Percentiles rank a stretch among this genome's conserved stretches.
phyloP scores from a whole-genome alignment of 495 filamentous ascomycete species.

The Trichoderma parareesei region DNA sequence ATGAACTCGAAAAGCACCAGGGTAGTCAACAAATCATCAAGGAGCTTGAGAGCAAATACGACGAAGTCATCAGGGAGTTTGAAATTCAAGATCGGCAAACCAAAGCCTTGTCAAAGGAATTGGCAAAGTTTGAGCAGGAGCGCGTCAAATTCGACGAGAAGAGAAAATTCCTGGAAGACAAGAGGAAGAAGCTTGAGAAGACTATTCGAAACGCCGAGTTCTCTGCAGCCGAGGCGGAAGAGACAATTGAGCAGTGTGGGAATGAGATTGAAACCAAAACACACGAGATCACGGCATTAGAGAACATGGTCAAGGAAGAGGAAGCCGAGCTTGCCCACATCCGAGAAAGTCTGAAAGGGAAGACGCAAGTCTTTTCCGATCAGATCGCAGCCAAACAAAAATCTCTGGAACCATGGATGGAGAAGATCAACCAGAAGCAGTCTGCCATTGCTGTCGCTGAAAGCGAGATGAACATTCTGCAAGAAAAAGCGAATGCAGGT shows the following conservation, averaged over 20 bases:
- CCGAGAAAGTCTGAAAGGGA: slow-evolving; percentile 80
- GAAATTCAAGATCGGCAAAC: slow-evolving; percentile 75
- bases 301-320: slow-evolving; percentile 64
- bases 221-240: slow-evolving; percentile 63
- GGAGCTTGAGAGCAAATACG: slow-evolving; percentile 76
- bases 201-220: slow-evolving; percentile 55
- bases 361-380: slow-evolving; percentile 89
- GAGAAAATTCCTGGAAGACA: slow-evolving; percentile 79
- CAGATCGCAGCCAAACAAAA: slow-evolving; percentile 89
- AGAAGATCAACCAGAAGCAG: slow-evolving; percentile 91
- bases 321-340: slow-evolving; percentile 75
- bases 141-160: slow-evolving; percentile 96
- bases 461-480: slow-evolving; percentile 84
- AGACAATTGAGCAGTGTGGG: slow-evolving; percentile 65
- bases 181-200: slow-evolving; percentile 94
- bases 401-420: slow-evolving; percentile 90
- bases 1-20: slow-evolving; percentile 83
- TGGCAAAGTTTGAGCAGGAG: slow-evolving; percentile 89
- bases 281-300: slow-evolving; percentile 61
- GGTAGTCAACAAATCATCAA: slow-evolving; percentile 91
- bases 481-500: slow-evolving; percentile 80
- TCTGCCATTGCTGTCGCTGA: slow-evolving; percentile 89
- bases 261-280: slow-evolving; percentile 70
- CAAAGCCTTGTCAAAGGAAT: slow-evolving; percentile 75
- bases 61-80: slow-evolving; percentile 68